Percentiles rank a stretch among this genome's conserved stretches.
These are phyloP conservation scores for Yarrowia deformans DNA, from an alignment of 805 yeast genomes.

Conservation along the genomic window DNA sequence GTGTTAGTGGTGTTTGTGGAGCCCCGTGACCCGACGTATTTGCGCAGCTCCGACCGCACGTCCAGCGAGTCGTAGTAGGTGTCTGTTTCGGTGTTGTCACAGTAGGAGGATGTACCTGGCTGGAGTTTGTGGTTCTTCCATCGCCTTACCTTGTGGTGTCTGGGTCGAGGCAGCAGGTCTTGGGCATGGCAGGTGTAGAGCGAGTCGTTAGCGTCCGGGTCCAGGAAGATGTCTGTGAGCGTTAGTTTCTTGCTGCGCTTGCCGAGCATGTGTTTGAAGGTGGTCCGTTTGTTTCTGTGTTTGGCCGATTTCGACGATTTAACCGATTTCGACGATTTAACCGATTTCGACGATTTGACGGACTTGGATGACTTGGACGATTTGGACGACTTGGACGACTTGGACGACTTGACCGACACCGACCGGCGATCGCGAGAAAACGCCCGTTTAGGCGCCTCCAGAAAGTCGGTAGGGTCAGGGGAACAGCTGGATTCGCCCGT, in stretches of 20 bases:
- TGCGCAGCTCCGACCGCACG: not conserved
- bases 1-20: slow-evolving; percentile 28
- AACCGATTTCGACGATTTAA: not conserved
- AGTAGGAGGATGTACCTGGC: not conserved
- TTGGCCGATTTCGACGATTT: not conserved
- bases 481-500: not conserved
- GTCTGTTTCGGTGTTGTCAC: not conserved
- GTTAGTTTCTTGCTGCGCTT: slow-evolving; percentile 18
- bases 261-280: slow-evolving; percentile 2
- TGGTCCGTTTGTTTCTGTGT: not conserved
- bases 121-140: slow-evolving; percentile 14
- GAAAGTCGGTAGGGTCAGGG: slow-evolving; percentile 2
- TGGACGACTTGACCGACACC: slow-evolving; percentile 2
- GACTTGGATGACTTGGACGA: slow-evolving; percentile 1
- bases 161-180: slow-evolving; percentile 30
- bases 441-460: not conserved
- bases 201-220: slow-evolving; percentile 33
- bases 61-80: slow-evolving; percentile 27
- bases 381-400: not conserved
- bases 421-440: not conserved
- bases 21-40: slow-evolving; percentile 8
- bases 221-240: slow-evolving; percentile 33
- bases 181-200: slow-evolving; percentile 27
- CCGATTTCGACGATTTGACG: not conserved
- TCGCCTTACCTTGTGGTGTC: slow-evolving; percentile 22